phyloP scores from a whole-genome alignment of 352 stramenopile species.

The Globisporangium sylvaticum region DNA sequence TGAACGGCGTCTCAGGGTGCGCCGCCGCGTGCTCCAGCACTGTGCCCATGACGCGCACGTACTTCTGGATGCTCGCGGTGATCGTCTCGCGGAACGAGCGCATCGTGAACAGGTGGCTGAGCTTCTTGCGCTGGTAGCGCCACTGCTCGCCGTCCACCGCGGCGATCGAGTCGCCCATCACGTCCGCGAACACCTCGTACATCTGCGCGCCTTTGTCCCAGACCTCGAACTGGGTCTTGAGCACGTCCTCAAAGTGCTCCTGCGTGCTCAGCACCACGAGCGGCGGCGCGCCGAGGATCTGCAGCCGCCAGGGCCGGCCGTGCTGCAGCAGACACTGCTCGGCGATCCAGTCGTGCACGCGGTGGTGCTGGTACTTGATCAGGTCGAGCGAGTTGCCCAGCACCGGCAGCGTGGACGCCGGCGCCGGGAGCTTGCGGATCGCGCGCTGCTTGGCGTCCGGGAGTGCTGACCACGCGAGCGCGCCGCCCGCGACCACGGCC shows the following conservation, averaged over 20 bases:
- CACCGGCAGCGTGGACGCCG: conserved; percentile 33
- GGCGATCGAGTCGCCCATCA: conserved; percentile 59
- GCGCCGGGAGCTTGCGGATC: conserved; percentile 21
- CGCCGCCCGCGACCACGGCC: conserved; percentile 1
- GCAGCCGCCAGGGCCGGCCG: conserved; percentile 33
- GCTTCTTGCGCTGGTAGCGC: conserved; percentile 55
- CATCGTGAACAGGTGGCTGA: conserved; percentile 79
- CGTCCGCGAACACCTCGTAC: conserved; percentile 34
- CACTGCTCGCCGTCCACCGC: conserved; percentile 44
- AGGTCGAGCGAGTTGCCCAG: conserved; percentile 46
- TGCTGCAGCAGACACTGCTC: conserved; percentile 37
- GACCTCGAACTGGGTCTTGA: conserved; percentile 59
- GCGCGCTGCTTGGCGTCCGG: conserved; percentile 12
- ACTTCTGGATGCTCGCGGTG: conserved; percentile 32
- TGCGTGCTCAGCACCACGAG: conserved; percentile 34
- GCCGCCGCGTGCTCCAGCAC: conserved; percentile 15
- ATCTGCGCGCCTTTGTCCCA: conserved; percentile 60
- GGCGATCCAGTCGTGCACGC: conserved; percentile 43
- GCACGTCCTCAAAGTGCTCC: conserved; percentile 38
- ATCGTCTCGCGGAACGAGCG: conserved; percentile 35
- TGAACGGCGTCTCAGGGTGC: conserved; percentile 4
- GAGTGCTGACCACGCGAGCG: conserved; percentile 9
- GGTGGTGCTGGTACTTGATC: conserved; percentile 31
- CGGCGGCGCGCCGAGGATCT: conserved; percentile 30
- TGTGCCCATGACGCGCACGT: conserved; percentile 27